Conservation (phyloP, 148 eudicot species). For the Mesembryanthemum crystallinum region DNA sequence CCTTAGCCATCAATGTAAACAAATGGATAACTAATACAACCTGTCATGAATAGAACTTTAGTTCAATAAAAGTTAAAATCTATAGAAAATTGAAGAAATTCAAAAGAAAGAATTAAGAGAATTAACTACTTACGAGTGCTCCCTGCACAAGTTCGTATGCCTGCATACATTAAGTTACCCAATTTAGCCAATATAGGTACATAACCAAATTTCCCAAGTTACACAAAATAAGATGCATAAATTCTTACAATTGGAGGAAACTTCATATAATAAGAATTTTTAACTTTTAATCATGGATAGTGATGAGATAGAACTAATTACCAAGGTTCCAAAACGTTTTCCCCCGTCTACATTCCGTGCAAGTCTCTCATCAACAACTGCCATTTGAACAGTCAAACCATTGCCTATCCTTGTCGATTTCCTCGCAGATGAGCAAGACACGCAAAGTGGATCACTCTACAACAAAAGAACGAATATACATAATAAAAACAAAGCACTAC, state of each 20-base stretch:
- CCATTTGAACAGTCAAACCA: conserved; percentile 37
- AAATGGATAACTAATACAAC: not conserved
- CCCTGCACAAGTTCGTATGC: conserved; percentile 91
- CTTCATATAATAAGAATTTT: not conserved
- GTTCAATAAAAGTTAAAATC: not conserved
- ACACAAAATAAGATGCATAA: not conserved
- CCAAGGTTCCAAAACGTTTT: conserved; percentile 67
- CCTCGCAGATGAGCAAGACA: conserved; percentile 29
- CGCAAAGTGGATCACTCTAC: conserved; percentile 30
- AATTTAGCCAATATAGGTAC: conserved; percentile 7
- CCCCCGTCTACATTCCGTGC: conserved; percentile 31
- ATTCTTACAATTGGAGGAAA: not conserved
- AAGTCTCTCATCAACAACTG: conserved; percentile 49
- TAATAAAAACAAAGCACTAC: not conserved
- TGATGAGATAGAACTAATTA: conserved; percentile 24
- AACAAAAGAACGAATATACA: conserved; percentile 1
- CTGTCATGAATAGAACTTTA: not conserved
- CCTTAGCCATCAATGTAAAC: not conserved
- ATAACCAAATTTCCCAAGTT: not conserved
- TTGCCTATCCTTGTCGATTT: conserved; percentile 30
- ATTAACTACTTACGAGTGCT: conserved; percentile 56
- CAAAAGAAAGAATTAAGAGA: not conserved
- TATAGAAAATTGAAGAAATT: not conserved
- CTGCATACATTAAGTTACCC: conserved; percentile 43
- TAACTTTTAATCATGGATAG: not conserved